phyloP scores from a whole-genome alignment of 2,329 filamentous ascomycete species.

The Exserohilum turcica region DNA sequence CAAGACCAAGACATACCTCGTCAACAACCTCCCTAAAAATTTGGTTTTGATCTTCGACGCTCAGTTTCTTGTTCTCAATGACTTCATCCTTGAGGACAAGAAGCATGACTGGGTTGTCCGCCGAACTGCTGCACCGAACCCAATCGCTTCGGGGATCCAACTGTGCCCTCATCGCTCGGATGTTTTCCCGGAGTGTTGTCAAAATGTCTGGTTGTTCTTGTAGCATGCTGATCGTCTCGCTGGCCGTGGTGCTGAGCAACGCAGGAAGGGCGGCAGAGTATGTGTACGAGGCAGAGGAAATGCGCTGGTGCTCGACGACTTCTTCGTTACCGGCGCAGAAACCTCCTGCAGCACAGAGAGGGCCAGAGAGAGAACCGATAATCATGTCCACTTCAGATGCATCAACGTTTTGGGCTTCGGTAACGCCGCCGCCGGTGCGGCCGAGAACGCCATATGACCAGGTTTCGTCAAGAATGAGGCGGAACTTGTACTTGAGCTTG shows the following conservation, averaged over 20 bases:
- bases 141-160: slow-evolving; percentile 93
- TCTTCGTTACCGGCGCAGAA: slow-evolving; percentile 93
- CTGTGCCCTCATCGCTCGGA: slow-evolving; percentile 81
- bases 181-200: slow-evolving; percentile 79
- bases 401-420: slow-evolving; percentile 96
- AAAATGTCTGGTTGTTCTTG: slow-evolving; percentile 87
- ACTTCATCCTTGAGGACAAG: slow-evolving; percentile 84
- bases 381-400: slow-evolving; percentile 96
- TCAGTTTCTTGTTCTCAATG: slow-evolving; percentile 70
- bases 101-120: slow-evolving; percentile 86
- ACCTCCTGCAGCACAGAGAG: slow-evolving; percentile 88
- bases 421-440: slow-evolving; percentile 86
- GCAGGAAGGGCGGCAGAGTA: slow-evolving; percentile 94
- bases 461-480: slow-evolving; percentile 94
- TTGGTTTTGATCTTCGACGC: slow-evolving; percentile 77
- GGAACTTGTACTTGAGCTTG: slow-evolving; percentile 96
- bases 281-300: slow-evolving; percentile 89
- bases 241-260: slow-evolving; percentile 92
- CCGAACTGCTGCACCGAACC: slow-evolving; percentile 78
- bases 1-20: slow-evolving; percentile 68
- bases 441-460: slow-evolving; percentile 97
- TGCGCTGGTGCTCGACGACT: slow-evolving; percentile 94
- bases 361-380: slow-evolving; percentile 86
- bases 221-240: slow-evolving; percentile 83
- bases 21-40: slow-evolving; percentile 92